Evolutionary conservation across 1,284 basidiomycete species (phyloP), one percentile per base, ranked within the genome.

Genomic region (Pyrrhoderma lamaoense): DNA sequence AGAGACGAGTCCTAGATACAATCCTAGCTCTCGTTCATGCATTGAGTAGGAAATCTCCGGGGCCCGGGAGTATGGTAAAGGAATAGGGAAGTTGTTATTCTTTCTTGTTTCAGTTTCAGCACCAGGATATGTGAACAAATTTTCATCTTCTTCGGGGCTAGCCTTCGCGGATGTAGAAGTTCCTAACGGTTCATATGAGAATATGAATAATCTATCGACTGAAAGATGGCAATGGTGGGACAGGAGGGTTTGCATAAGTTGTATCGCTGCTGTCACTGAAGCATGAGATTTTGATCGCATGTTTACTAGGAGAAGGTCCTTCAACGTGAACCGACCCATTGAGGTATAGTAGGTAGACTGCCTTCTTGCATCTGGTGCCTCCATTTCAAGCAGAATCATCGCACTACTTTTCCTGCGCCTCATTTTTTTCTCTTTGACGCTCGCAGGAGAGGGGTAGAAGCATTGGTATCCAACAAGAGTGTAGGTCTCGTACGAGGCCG

Each of bases 271-370:
- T 0, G 85, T 82, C 0, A 75, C 74, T 0, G 89, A 79, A 0
- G 80, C 66, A 50, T 80, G 75, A 8, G 77, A 79, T 40, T 69
- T 68, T 1, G 89, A 91, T 11, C 76, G 73, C 21, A 95, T 67
- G 61, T 91, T 93, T 45, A 89, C 78, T 43, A 90, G 62, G 3
- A 96, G 68, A 22, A 96, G 75, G 61, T 96, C 93, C 62, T 91
- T 93, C 18, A 96, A 72, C 2, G 89, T 94, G 69, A 93, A 96
- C 14, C 92, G 80, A 11, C 85, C 89, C 66, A 86, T 79, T 0
- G 89, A 83, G 2, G 85, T 90, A 64, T 90, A 89, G 66, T 95
- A 95, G 58, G 83, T 82, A 0, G 85, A 80, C 46, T 75, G 76
- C 48, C 76, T 77, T 39, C 75, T 73, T 7, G 80, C 79, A 13